Percentiles rank a stretch among this genome's conserved stretches.
Conservation (phyloP, 1,139 yeast species). For the Yarrowia galli region DNA sequence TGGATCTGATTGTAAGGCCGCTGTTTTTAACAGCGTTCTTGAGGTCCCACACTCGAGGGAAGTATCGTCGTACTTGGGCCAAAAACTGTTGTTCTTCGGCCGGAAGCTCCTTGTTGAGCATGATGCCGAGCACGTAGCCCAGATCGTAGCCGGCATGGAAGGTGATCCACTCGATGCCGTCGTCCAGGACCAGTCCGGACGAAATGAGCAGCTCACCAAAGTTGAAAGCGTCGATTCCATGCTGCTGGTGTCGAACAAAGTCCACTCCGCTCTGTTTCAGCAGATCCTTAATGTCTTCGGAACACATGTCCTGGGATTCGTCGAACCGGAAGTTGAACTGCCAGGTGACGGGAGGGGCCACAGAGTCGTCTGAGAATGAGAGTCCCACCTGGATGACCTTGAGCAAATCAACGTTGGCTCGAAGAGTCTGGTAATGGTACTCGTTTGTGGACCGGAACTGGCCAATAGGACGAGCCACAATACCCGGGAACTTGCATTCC, state of each 20-base stretch:
- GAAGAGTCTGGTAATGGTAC: conserved; percentile 93
- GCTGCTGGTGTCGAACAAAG: conserved; percentile 73
- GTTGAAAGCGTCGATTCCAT: conserved; percentile 79
- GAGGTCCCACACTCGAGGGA: conserved; percentile 86
- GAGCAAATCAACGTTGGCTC: conserved; percentile 87
- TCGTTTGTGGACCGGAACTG: conserved; percentile 88
- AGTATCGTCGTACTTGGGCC: conserved; percentile 71
- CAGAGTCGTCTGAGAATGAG: conserved; percentile 73
- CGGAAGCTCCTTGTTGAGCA: conserved; percentile 81
- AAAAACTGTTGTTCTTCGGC: conserved; percentile 80
- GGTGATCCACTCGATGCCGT: conserved; percentile 83
- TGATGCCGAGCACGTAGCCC: conserved; percentile 82
- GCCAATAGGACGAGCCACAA: conserved; percentile 97
- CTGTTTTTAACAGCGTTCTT: conserved; percentile 70
- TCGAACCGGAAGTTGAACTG: conserved; percentile 92
- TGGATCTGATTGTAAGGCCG: conserved; percentile 51
- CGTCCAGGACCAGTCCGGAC: conserved; percentile 81
- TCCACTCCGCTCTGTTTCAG: conserved; percentile 85
- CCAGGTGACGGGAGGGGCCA: conserved; percentile 68
- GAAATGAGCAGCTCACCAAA: conserved; percentile 87
- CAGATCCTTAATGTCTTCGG: conserved; percentile 75
- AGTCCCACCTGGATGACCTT: conserved; percentile 88
- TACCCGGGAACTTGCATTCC: conserved; percentile 94
- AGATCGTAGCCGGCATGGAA: conserved; percentile 92
- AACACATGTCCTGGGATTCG: conserved; percentile 74